Evolutionary conservation across 2,329 filamentous ascomycete species (phyloP).

Genomic region (Colletotrichum musicola): DNA sequence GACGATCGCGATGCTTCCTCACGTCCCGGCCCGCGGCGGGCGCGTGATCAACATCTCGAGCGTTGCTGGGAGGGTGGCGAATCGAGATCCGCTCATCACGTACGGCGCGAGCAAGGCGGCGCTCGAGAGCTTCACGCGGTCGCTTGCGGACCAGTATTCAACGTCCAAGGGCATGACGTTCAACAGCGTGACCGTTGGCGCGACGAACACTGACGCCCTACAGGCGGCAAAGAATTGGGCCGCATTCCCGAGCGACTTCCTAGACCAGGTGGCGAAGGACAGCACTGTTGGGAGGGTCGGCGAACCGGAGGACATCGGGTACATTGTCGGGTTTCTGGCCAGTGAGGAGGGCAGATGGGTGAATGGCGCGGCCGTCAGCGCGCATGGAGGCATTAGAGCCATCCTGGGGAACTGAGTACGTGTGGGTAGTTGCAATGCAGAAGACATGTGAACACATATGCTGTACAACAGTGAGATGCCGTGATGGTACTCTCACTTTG

Average conservation of each 20-base stretch:
- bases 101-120: conserved; percentile 52
- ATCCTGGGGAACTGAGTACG: neutral
- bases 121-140: conserved; percentile 44
- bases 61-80: conserved; percentile 34
- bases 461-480: neutral
- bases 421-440: neutral
- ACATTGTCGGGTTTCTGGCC: conserved; percentile 28
- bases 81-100: conserved; percentile 22
- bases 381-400: conserved; percentile 23
- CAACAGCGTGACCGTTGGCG: conserved; percentile 49
- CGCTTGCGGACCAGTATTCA: conserved; percentile 48
- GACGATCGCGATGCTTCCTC: conserved; percentile 45
- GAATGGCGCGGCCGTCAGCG: conserved; percentile 20
- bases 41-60: conserved; percentile 52
- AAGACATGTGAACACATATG: too few relatives aligned
- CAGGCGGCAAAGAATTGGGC: neutral
- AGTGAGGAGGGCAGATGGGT: conserved; percentile 32
- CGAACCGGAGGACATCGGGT: conserved; percentile 20
- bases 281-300: conserved; percentile 10
- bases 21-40: conserved; percentile 45
- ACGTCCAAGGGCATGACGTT: conserved; percentile 45
- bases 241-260: neutral
- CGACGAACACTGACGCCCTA: conserved; percentile 40
- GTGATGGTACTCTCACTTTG: neutral
- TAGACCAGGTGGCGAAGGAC: neutral